phyloP scores from a whole-genome alignment of 2,329 filamentous ascomycete species.

The Scytalidium sp. region DNA sequence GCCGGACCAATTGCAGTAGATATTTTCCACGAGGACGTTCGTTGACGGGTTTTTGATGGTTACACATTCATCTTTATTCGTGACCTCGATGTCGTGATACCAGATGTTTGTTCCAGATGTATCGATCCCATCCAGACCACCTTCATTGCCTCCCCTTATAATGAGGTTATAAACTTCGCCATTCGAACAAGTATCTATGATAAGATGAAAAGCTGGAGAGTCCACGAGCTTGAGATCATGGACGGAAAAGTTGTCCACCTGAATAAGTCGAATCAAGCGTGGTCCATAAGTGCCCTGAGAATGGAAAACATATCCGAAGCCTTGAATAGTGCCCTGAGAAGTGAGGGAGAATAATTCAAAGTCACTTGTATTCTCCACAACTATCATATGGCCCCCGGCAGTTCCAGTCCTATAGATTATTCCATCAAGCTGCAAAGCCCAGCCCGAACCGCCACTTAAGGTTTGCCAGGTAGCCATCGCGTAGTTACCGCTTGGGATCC shows the following conservation, averaged over 20 bases:
- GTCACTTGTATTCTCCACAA: slow-evolving; percentile 44
- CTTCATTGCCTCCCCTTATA: slow-evolving; percentile 48
- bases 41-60: slow-evolving; percentile 57
- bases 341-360: slow-evolving; percentile 53
- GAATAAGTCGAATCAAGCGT: slow-evolving; percentile 15
- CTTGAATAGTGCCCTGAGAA: slow-evolving; percentile 49
- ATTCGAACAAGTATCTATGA: slow-evolving; percentile 45
- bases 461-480: slow-evolving; percentile 47
- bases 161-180: slow-evolving; percentile 55
- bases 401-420: slow-evolving; percentile 47
- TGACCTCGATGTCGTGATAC: slow-evolving; percentile 58
- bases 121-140: slow-evolving; percentile 55
- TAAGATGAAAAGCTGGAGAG: slow-evolving; percentile 36
- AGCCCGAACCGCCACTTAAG: slow-evolving; percentile 42
- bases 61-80: slow-evolving; percentile 61
- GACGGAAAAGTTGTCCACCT: slow-evolving; percentile 18
- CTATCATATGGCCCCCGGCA: slow-evolving; percentile 50
- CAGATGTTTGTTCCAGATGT: slow-evolving; percentile 52
- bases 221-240: slow-evolving; percentile 23
- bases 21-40: slow-evolving; percentile 55
- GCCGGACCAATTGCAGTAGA: slow-evolving; percentile 62
- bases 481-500: slow-evolving; percentile 47
- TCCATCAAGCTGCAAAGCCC: slow-evolving; percentile 51
- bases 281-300: slow-evolving; percentile 30
- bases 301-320: slow-evolving; percentile 48